These are phyloP conservation scores for Musa beccarii DNA, from an alignment of 176 grass and related monocot species.

Conservation along the genomic window DNA sequence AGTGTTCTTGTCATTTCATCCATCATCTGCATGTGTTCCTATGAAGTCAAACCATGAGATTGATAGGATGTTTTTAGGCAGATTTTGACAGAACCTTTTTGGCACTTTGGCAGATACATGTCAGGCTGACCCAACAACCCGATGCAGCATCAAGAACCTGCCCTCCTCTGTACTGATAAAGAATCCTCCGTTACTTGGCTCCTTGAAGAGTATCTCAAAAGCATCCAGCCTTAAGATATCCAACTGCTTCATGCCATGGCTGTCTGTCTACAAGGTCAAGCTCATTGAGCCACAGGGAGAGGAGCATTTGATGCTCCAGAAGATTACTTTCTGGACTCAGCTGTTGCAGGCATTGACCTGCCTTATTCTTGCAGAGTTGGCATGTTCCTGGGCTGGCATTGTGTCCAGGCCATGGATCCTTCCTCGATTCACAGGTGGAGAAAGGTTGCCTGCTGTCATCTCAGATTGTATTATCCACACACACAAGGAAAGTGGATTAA, in stretches of 20 bases:
- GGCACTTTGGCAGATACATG: too few species aligned
- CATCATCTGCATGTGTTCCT: too few species aligned
- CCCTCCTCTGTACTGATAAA: neutral
- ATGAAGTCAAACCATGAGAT: too few species aligned
- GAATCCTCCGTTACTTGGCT: neutral
- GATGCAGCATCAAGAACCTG: neutral
- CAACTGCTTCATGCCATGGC: conserved; percentile 1
- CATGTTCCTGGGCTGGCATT: neutral
- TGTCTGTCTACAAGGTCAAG: conserved; percentile 3
- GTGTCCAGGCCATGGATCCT: neutral
- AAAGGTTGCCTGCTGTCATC: neutral
- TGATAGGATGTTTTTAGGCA: too few species aligned
- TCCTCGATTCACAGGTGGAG: neutral
- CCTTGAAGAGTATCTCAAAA: neutral
- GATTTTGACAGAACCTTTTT: too few species aligned
- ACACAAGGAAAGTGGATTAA: neutral
- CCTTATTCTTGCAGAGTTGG: neutral
- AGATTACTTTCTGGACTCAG: neutral
- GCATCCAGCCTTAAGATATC: neutral
- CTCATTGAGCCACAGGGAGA: neutral
- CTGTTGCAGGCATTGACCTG: neutral
- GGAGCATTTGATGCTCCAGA: neutral
- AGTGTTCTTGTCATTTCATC: too few species aligned
- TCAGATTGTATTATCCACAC: neutral
- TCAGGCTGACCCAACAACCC: too few species aligned